Evolutionary conservation across 208 protist species (phyloP).

Genomic region (Herpetomonas samuelpessoai): DNA sequence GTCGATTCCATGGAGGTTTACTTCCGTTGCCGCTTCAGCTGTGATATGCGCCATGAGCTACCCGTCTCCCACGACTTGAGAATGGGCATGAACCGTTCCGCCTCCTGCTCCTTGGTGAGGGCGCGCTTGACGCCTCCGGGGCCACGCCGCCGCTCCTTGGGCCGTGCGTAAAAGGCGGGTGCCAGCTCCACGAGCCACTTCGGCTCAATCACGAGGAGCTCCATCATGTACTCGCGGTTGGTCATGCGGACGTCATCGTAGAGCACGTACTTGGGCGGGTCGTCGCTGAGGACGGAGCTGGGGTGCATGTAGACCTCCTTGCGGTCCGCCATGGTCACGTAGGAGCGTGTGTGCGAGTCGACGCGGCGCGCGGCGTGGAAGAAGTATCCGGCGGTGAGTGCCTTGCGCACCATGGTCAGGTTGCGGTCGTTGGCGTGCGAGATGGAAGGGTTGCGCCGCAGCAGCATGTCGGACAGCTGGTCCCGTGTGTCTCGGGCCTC

Average conservation of each 20-base stretch:
- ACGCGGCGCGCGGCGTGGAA: constrained; percentile 94
- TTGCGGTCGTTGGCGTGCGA: constrained; percentile 90
- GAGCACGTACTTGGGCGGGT: constrained; percentile 95
- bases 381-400: constrained; percentile 98
- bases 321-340: constrained; percentile 85
- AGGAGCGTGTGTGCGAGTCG: constrained; percentile 69
- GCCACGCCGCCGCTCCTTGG: constrained; percentile 41
- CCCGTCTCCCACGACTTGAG: constrained; percentile 87
- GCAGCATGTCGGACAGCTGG: constrained; percentile 96
- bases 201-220: constrained; percentile 91
- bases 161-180: constrained; percentile 90
- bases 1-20: constrained; percentile 11
- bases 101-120: constrained; percentile 76
- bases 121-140: not conserved
- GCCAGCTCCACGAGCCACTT: constrained; percentile 95
- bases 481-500: constrained; percentile 96
- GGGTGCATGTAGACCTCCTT: constrained; percentile 89
- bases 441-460: constrained; percentile 92
- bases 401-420: constrained; percentile 92
- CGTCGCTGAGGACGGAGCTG: constrained; percentile 77
- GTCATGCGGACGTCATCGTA: constrained; percentile 97
- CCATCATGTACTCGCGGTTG: constrained; percentile 97
- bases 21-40: constrained; percentile 48
- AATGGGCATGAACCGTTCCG: constrained; percentile 81
- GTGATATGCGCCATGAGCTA: constrained; percentile 87